These are phyloP conservation scores for Suhomyces canberraensis DNA, from an alignment of 805 yeast species.

Conservation along the genomic window DNA sequence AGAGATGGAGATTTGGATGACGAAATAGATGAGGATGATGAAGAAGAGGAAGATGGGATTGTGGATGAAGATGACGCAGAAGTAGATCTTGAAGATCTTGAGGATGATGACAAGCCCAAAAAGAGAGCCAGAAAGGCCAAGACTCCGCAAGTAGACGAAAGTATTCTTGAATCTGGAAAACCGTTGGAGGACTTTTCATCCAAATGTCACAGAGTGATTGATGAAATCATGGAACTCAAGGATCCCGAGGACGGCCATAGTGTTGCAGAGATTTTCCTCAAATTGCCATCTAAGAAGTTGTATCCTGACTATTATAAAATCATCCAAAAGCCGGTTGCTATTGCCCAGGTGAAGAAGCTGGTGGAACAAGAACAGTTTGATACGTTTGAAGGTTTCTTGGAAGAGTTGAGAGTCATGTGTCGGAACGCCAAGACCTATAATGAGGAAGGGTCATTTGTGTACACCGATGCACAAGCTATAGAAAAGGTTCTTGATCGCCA, in stretches of 20 bases:
- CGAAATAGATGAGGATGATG: constrained; percentile 24
- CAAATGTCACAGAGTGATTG: constrained; percentile 37
- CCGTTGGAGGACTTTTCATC: constrained; percentile 16
- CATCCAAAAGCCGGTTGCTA: constrained; percentile 58
- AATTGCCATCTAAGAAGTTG: constrained; percentile 65
- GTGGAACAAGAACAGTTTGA: constrained; percentile 37
- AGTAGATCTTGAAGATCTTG: constrained; percentile 22
- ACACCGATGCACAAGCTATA: constrained; percentile 51
- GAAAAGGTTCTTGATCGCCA: constrained; percentile 32
- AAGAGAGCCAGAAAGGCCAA: constrained; percentile 10
- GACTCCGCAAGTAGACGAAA: constrained; percentile 8
- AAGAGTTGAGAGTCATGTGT: constrained; percentile 65
- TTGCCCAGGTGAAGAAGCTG: constrained; percentile 51
- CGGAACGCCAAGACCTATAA: constrained; percentile 72
- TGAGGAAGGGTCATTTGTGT: constrained; percentile 64
- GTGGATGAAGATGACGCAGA: constrained; percentile 19
- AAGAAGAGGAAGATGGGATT: constrained; percentile 23
- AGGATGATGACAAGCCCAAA: constrained; percentile 9
- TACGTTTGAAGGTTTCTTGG: constrained; percentile 45
- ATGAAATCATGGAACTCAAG: constrained; percentile 36
- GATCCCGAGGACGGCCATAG: constrained; percentile 45
- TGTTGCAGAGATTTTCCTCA: constrained; percentile 48
- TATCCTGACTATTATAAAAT: constrained; percentile 84
- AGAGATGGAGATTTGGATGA: constrained; percentile 16
- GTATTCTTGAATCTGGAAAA: constrained; percentile 2